Evolutionary conservation across 1,284 basidiomycete species (phyloP).

Genomic region (Boletus nobilissimus): DNA sequence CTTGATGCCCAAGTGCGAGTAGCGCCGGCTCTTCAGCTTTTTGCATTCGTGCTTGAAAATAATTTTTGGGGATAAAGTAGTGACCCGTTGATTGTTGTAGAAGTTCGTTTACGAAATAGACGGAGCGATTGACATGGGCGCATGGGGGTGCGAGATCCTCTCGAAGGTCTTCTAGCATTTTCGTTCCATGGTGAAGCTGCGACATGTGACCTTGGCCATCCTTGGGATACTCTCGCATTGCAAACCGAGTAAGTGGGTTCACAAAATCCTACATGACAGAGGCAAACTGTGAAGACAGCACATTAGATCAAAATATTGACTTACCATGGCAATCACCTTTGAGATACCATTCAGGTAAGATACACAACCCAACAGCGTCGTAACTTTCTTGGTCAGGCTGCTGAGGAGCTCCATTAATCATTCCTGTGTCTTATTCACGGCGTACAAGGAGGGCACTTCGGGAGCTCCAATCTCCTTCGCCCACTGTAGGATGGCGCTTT

Average conservation of each 20-base stretch:
- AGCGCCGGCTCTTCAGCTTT: background rate
- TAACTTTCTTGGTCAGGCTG: slow-evolving; percentile 18
- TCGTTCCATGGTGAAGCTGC: slow-evolving; percentile 39
- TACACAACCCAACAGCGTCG: background rate
- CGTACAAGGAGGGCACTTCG: slow-evolving; percentile 39
- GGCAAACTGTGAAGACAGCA: background rate
- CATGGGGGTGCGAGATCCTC: slow-evolving; percentile 29
- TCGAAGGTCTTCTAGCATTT: slow-evolving; percentile 40
- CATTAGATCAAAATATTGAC: background rate
- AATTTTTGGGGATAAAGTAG: slow-evolving; percentile 40
- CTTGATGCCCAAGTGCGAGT: slow-evolving; percentile 17
- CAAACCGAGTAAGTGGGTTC: slow-evolving; percentile 38
- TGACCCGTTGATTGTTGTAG: slow-evolving; percentile 19
- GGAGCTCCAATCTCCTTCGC: slow-evolving; percentile 40
- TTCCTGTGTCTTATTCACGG: slow-evolving; percentile 39
- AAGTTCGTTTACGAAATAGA: slow-evolving; percentile 44
- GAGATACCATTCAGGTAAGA: slow-evolving; percentile 32
- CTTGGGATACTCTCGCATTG: slow-evolving; percentile 17
- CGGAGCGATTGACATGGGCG: slow-evolving; percentile 15
- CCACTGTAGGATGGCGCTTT: slow-evolving; percentile 37
- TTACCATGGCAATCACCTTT: slow-evolving; percentile 29
- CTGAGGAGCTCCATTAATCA: slow-evolving; percentile 40
- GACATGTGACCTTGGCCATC: slow-evolving; percentile 37
- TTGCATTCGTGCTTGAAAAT: slow-evolving; percentile 31
- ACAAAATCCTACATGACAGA: slow-evolving; percentile 40